phyloP scores from a whole-genome alignment of 495 filamentous ascomycete species.

The Chlorociboria aeruginascens region DNA sequence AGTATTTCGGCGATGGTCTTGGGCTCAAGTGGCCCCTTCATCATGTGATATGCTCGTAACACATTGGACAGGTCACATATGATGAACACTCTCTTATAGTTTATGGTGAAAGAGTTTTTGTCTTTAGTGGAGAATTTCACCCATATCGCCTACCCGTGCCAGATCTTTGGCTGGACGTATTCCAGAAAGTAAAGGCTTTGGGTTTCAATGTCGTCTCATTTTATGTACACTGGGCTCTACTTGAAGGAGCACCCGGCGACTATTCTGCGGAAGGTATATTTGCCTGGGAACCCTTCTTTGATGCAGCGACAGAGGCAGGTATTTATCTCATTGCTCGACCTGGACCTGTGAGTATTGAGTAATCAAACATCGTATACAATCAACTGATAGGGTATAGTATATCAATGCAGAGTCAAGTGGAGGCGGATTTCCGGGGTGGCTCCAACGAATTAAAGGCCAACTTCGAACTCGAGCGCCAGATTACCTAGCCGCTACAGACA shows the following conservation, averaged over 20 bases:
- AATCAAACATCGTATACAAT: constrained; percentile 11
- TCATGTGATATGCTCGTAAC: neutral
- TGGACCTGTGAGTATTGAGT: constrained; percentile 16
- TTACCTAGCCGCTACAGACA: constrained; percentile 55
- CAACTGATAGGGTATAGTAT: constrained; percentile 25
- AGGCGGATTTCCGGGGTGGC: constrained; percentile 41
- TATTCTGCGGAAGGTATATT: constrained; percentile 62
- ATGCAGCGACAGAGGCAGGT: constrained; percentile 53
- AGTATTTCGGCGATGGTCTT: neutral
- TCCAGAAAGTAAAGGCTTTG: constrained; percentile 68
- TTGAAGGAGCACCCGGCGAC: constrained; percentile 59
- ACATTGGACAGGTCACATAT: constrained; percentile 49
- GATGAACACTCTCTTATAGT: constrained; percentile 66
- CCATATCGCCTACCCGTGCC: constrained; percentile 56
- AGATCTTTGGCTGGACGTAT: constrained; percentile 58
- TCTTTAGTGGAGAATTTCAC: constrained; percentile 66
- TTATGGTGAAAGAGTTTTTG: constrained; percentile 55
- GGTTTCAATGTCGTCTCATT: constrained; percentile 70
- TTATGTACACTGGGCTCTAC: constrained; percentile 68
- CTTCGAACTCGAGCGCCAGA: constrained; percentile 46
- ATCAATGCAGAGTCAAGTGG: constrained; percentile 46
- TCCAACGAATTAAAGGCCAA: constrained; percentile 47
- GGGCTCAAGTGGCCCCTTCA: no score
- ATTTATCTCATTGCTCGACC: constrained; percentile 56
- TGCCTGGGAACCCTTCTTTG: constrained; percentile 57